These are phyloP conservation scores for Centrapalus pauciflorus DNA, from an alignment of 129 eudicot genomes.

Conservation along the genomic window DNA sequence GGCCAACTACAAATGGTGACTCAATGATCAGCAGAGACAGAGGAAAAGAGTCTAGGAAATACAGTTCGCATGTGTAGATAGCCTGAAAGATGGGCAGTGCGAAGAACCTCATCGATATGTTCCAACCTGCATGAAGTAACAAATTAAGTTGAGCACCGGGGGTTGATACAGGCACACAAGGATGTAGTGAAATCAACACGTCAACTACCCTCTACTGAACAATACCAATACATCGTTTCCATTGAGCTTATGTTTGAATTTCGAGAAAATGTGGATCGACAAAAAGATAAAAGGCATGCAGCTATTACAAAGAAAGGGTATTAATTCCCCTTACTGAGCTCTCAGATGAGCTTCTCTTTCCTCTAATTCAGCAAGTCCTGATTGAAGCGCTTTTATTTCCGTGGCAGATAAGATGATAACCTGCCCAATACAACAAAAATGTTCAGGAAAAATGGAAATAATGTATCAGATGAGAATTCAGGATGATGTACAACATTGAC, in stretches of 20 bases:
- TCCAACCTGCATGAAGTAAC: conserved; percentile 54
- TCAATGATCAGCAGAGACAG: neutral
- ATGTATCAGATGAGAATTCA: neutral
- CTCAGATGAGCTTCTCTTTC: conserved; percentile 74
- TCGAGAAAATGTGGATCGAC: neutral
- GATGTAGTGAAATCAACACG: neutral
- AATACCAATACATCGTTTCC: neutral
- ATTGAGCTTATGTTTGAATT: no score
- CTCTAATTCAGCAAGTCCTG: conserved; percentile 68
- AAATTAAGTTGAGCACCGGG: neutral
- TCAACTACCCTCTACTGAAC: neutral
- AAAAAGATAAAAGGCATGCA: neutral
- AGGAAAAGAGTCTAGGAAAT: neutral
- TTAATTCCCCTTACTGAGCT: conserved; percentile 63
- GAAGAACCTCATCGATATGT: conserved; percentile 75
- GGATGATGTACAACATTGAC: conserved; percentile 17
- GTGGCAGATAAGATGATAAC: conserved; percentile 61
- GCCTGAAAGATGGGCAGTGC: conserved; percentile 74
- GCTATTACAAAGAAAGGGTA: neutral
- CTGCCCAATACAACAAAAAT: conserved; percentile 26
- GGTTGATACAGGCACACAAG: neutral
- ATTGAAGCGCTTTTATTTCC: conserved; percentile 75
- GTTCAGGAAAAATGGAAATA: neutral
- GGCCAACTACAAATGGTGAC: neutral
- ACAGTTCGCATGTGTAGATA: conserved; percentile 68